phyloP scores from a whole-genome alignment of 2,329 filamentous ascomycete species.

The Apiospora pterosperma region DNA sequence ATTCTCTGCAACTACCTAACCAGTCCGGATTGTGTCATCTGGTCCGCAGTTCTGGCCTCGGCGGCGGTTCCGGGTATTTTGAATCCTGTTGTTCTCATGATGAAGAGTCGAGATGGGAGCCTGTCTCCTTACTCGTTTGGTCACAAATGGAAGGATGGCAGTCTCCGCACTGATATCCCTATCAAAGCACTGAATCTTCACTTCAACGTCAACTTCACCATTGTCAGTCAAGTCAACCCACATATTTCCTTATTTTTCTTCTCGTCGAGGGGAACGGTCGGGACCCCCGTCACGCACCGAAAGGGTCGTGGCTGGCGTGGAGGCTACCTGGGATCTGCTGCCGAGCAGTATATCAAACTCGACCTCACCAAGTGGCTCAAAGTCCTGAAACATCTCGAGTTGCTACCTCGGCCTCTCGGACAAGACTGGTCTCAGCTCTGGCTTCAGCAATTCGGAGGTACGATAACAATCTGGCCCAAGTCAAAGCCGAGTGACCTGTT shows the following conservation, averaged over 20 bases:
- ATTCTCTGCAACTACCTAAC: slow-evolving; percentile 96
- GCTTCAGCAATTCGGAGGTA: slow-evolving; percentile 92
- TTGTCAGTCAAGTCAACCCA: slow-evolving; percentile 86
- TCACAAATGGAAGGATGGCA: slow-evolving; percentile 99
- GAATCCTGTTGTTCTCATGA: slow-evolving; percentile 90
- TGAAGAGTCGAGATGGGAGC: slow-evolving; percentile 75
- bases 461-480: slow-evolving; percentile 94
- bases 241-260: slow-evolving; percentile 99
- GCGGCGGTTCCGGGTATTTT: slow-evolving; percentile 94
- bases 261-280: slow-evolving; percentile 86
- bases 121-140: slow-evolving; percentile 92
- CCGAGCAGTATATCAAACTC: slow-evolving; percentile 93
- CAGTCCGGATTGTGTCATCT: slow-evolving; percentile 94
- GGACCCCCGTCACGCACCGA: slow-evolving; percentile 89
- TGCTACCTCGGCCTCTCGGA: slow-evolving; percentile 83
- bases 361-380: slow-evolving; percentile 98
- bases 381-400: slow-evolving; percentile 85
- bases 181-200: slow-evolving; percentile 91
- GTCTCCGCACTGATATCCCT: slow-evolving; percentile 89
- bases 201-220: slow-evolving; percentile 98
- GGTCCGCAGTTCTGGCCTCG: slow-evolving; percentile 92
- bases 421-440: slow-evolving; percentile 98
- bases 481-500: slow-evolving; percentile 75
- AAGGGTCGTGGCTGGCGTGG: slow-evolving; percentile 93
- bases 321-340: slow-evolving; percentile 86